Percentiles rank a stretch among this genome's conserved stretches.
Conservation (phyloP, 768 basidiomycete genomes). For the Tubosaeta sp. region DNA sequence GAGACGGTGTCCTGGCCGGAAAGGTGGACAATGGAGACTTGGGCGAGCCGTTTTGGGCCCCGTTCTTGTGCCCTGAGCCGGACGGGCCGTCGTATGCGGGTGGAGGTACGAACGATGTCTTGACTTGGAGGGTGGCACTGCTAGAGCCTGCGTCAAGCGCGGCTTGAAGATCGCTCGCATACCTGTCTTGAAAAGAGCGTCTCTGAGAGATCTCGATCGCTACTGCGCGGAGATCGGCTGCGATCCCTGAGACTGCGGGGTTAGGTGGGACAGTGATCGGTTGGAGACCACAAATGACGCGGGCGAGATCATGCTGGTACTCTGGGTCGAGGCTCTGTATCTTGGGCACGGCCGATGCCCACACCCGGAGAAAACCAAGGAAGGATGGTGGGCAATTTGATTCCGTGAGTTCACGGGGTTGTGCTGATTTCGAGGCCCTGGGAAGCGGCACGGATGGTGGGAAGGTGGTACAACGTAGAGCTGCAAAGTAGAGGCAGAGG, state of each 20-base stretch:
- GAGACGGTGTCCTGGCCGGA: constrained; percentile 39
- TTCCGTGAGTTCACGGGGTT: constrained; percentile 56
- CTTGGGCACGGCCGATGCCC: constrained; percentile 59
- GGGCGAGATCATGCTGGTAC: constrained; percentile 77
- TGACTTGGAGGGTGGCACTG: constrained; percentile 33
- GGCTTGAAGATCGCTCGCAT: constrained; percentile 69
- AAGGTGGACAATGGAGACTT: constrained; percentile 30
- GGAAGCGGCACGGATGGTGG: constrained; percentile 84
- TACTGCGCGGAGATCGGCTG: constrained; percentile 79
- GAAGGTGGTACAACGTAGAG: constrained; percentile 65
- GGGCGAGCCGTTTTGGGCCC: constrained; percentile 5
- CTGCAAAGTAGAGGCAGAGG: constrained; percentile 80
- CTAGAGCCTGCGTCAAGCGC: constrained; percentile 62
- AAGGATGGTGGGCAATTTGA: constrained; percentile 71
- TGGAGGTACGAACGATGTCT: constrained; percentile 67
- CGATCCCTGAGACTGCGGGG: constrained; percentile 50
- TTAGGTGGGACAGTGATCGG: constrained; percentile 39
- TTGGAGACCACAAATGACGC: constrained; percentile 64
- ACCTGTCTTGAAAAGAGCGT: constrained; percentile 78
- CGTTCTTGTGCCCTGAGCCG: constrained; percentile 14
- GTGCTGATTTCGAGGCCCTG: constrained; percentile 40
- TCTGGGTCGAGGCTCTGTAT: constrained; percentile 64
- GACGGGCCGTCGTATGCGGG: constrained; percentile 51
- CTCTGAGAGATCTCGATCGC: constrained; percentile 86
- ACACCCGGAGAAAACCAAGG: constrained; percentile 64